Evolutionary conservation across 495 filamentous ascomycete genomes (phyloP).

Genomic region (Xylaria venustula): DNA sequence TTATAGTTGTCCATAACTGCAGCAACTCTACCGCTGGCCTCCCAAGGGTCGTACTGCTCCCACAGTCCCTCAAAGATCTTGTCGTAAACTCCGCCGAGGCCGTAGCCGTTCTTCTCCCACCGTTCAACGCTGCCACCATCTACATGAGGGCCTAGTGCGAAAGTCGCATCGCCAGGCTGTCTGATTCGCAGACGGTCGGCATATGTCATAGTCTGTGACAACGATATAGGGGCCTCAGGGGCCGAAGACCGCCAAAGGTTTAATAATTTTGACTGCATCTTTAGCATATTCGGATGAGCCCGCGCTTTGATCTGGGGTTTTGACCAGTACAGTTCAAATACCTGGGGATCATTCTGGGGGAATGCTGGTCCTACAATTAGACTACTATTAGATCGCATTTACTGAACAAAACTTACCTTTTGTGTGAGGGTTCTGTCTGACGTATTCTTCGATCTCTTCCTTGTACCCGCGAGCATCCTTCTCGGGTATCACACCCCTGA

Average conservation of each 20-base stretch:
- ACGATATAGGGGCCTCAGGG: slow-evolving; percentile 57
- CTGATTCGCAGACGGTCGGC: slow-evolving; percentile 82
- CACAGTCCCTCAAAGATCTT: slow-evolving; percentile 71
- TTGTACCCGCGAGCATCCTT: slow-evolving; percentile 59
- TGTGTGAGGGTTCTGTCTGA: slow-evolving; percentile 58
- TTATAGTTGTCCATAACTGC: slow-evolving; percentile 77
- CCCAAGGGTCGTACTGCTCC: slow-evolving; percentile 82
- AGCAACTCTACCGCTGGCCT: slow-evolving; percentile 63
- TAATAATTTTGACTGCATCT: slow-evolving; percentile 70
- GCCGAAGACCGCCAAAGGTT: slow-evolving; percentile 67
- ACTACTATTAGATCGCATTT: background rate
- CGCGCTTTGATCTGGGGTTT: slow-evolving; percentile 72
- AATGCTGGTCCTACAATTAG: slow-evolving; percentile 45
- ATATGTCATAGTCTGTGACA: slow-evolving; percentile 65
- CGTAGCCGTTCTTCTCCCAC: slow-evolving; percentile 82
- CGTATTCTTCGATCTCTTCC: slow-evolving; percentile 58
- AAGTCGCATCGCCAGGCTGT: slow-evolving; percentile 70
- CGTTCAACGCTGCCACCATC: slow-evolving; percentile 84
- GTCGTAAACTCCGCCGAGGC: slow-evolving; percentile 65
- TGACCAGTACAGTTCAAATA: slow-evolving; percentile 91
- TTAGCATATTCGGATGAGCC: slow-evolving; percentile 66
- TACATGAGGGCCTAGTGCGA: slow-evolving; percentile 82
- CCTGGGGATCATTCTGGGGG: slow-evolving; percentile 59
- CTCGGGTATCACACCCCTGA: slow-evolving; percentile 61
- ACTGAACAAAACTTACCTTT: slow-evolving; percentile 34